Evolutionary conservation across 257 asterid species (phyloP), one percentile per base, ranked within the genome.

Genomic region (Solanum sitiens): DNA sequence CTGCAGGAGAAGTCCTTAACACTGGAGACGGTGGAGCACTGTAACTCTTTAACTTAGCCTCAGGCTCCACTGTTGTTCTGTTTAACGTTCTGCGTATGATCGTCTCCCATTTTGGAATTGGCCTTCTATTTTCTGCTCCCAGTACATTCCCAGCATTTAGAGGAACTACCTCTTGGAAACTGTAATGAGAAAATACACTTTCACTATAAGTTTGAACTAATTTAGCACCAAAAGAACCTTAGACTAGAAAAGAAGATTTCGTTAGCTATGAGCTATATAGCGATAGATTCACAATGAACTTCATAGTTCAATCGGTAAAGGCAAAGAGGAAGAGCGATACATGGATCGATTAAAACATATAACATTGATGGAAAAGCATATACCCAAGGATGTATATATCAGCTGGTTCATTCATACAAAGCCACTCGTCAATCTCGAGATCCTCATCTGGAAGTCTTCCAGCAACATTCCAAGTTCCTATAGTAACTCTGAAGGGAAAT

Each of bases 381-480:
- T 88, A 96, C 99, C 99, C 98, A 82, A 96, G 93, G 65, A 96
- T 89, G 86, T 94, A 96, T 8, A 96, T 88, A 88, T 95, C 98
- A 61, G 99, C 94, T 4, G 98, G 95, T 59, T 94, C 98, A 91
- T 96, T 95, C 95, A 90, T 91, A 87, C 91, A 89, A 42, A 96
- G 93, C 99, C 99, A 96, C 65, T 95, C 99, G 39, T 94, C 98
- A 68, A 96, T 96, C 56, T 94, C 98, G 87, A 95, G 95, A 91
- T 91, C 85, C 83, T 91, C 99, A 35, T 88, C 42, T 6, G 99
- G 99, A 91, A 83, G 85, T 88, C 92, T 94, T 67, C 98, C 99
- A 74, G 98, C 98, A 82, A 96, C 99, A 87, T 96, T 96, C 98
- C 99, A 96, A 86, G 99, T 95, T 71, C 98, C 98, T 72, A 95